Base-by-base conservation (phyloP, 352 stramenopile genomes). In the Phytophthora kernoviae region DNA sequence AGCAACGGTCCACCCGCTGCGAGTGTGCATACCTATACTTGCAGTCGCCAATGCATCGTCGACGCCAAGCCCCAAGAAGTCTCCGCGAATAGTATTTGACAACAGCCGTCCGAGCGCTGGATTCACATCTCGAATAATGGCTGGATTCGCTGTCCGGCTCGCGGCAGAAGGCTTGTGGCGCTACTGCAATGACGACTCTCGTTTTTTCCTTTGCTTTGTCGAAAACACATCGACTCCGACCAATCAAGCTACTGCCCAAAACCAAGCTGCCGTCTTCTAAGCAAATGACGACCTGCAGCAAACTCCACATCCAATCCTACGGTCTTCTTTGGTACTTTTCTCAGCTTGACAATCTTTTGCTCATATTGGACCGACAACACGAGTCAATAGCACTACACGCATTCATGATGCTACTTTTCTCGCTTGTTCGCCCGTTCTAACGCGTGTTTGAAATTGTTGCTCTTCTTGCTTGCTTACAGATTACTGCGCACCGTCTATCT, bases 181-280 rank as follows among this genome's bases (percentile, higher is more conserved):
- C 24, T 30, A 7, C 6, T 30, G 6, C 24, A 30, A 30, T 7
- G 34, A 47, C 1, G 39, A 9, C n/a, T 33, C 20, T 47, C 52
- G 62, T 54, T 68, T 53, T n/a, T 26, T 14, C 18, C 62, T 58
- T 54, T 68, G 52, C 33, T 54, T 32, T 0, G 4, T 49, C 24
- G 44, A 57, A 40, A 62, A 45, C 33, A 60, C 56, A 48, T 43
- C 33, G 21, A 45, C 11, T 18, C n/a, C 37, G 48, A 51, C 22
- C 40, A 32, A 18, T 15, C 41, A 45, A 59, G 12, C 32, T 5
- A 51, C 18, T 12, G 15, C 54, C 8, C 14, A 39, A 22, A 36
- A 17, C 15, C 20, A 21, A 21, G 27, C 22, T n/a, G 15, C 39
- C 40, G 17, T 8, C 33, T 17, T 30, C 44, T 24, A 34, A 10